Conservation (phyloP, 345 rosid species). For the Euphorbia pulcherrima region DNA sequence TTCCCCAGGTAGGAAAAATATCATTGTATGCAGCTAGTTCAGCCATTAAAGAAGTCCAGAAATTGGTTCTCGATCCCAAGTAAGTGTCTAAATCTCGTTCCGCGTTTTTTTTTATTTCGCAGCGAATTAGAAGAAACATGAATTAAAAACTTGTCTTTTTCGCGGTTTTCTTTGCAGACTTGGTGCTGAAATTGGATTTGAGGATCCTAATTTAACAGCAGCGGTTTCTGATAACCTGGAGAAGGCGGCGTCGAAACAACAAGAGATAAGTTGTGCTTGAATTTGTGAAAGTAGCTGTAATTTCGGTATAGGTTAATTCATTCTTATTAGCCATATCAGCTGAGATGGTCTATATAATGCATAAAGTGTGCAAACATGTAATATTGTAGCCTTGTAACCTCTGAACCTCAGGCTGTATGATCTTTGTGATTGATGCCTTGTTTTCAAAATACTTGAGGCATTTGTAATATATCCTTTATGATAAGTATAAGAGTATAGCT, state of each 20-base stretch:
- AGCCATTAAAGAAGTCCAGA: constrained; percentile 92
- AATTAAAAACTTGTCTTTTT: background rate
- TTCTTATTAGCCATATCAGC: constrained; percentile 1
- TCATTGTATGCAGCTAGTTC: constrained; percentile 93
- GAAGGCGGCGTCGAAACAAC: constrained; percentile 47
- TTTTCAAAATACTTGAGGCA: background rate
- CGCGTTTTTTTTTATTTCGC: background rate
- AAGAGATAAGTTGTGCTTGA: constrained; percentile 60
- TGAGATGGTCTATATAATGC: constrained; percentile 10
- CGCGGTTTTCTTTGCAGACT: constrained; percentile 38
- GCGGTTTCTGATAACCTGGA: constrained; percentile 76
- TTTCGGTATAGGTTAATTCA: constrained; percentile 15
- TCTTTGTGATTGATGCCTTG: background rate
- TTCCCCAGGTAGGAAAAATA: constrained; percentile 76
- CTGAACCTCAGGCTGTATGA: background rate
- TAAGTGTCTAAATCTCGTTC: constrained; percentile 32
- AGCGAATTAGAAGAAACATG: background rate
- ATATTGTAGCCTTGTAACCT: constrained; percentile 1
- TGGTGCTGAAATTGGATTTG: constrained; percentile 72
- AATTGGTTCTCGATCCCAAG: constrained; percentile 89
- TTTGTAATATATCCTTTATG: background rate
- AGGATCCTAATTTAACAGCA: constrained; percentile 79
- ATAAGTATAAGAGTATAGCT: background rate
- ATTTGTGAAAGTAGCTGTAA: constrained; percentile 35
- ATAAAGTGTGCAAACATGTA: constrained; percentile 25